Percentiles rank a stretch among this genome's conserved stretches.
Conservation (phyloP, 2,329 filamentous ascomycete species). For the Colletotrichum coccodes region DNA sequence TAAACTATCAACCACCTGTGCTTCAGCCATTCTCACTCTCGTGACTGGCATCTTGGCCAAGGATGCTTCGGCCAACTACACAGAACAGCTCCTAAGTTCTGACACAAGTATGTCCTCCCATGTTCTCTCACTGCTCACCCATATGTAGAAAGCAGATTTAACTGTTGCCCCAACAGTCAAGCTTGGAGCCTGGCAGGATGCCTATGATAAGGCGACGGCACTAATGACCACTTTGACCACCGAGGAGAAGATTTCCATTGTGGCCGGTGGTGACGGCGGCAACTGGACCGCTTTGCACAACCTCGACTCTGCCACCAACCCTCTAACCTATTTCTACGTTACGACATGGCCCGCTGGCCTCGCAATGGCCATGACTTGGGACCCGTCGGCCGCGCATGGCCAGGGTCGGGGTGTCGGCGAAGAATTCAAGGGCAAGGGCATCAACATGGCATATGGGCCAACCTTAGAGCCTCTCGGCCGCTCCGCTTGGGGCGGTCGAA, state of each 20-base stretch:
- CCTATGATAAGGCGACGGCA: slow-evolving; percentile 66
- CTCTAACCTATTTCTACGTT: slow-evolving; percentile 38
- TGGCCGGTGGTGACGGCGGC: slow-evolving; percentile 45
- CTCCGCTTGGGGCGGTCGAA: slow-evolving; percentile 37
- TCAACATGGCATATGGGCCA: slow-evolving; percentile 38
- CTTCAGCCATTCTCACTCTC: slow-evolving; percentile 28
- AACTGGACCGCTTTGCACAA: slow-evolving; percentile 33
- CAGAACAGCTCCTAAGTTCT: slow-evolving; percentile 33
- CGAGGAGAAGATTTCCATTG: slow-evolving; percentile 68
- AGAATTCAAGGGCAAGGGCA: slow-evolving; percentile 38
- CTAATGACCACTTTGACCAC: slow-evolving; percentile 72
- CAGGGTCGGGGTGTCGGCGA: slow-evolving; percentile 65
- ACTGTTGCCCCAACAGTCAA: slow-evolving; percentile 24
- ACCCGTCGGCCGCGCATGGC: slow-evolving; percentile 71
- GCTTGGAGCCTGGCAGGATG: slow-evolving; percentile 59
- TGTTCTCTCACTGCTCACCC: not conserved
- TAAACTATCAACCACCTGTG: not conserved
- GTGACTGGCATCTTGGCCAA: slow-evolving; percentile 25
- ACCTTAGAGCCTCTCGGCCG: slow-evolving; percentile 40
- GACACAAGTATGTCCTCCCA: slow-evolving; percentile 26
- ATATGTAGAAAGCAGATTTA: too few species aligned
- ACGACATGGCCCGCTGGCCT: slow-evolving; percentile 67
- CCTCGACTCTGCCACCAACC: slow-evolving; percentile 35
- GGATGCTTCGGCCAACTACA: slow-evolving; percentile 35
- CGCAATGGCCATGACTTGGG: slow-evolving; percentile 79